Percentiles rank a stretch among this genome's conserved stretches.
Conservation (phyloP, 2,329 filamentous ascomycete species). For the Leptographium procerum region DNA sequence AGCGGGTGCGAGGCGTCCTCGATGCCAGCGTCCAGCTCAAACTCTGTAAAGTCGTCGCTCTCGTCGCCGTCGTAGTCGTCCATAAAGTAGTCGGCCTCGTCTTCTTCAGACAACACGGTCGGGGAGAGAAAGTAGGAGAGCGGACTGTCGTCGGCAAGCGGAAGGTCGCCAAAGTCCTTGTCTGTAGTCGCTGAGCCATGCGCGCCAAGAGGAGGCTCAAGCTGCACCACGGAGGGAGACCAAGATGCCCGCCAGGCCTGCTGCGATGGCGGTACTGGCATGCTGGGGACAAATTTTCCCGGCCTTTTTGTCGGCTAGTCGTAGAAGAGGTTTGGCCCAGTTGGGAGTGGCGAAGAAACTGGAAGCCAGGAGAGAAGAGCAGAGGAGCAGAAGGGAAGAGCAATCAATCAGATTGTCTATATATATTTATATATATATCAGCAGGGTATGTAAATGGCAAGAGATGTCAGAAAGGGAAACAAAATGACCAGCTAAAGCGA, state of each 20-base stretch:
- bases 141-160: slow-evolving; percentile 37
- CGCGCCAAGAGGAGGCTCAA: slow-evolving; percentile 28
- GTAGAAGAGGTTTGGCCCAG: no score
- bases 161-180: slow-evolving; percentile 17
- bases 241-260: slow-evolving; percentile 30
- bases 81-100: slow-evolving; percentile 18
- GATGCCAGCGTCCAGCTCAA: slow-evolving; percentile 45
- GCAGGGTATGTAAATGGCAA: no score
- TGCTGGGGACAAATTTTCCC: no score
- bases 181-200: slow-evolving; percentile 32
- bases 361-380: no score
- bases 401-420: background rate
- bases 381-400: background rate
- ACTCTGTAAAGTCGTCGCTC: slow-evolving; percentile 32
- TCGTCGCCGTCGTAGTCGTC: slow-evolving; percentile 25
- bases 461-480: background rate
- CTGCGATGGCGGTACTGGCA: background rate
- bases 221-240: slow-evolving; percentile 39
- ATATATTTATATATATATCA: no score
- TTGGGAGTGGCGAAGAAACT: no score
- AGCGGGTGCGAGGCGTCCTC: slow-evolving; percentile 34
- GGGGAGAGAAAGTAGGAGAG: slow-evolving; percentile 45
- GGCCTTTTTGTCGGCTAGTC: no score
- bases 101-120: slow-evolving; percentile 25
- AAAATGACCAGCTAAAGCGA: background rate